Evolutionary conservation across 2,329 filamentous ascomycete species (phyloP).

Genomic region (Paraphoma chrysanthemicola): DNA sequence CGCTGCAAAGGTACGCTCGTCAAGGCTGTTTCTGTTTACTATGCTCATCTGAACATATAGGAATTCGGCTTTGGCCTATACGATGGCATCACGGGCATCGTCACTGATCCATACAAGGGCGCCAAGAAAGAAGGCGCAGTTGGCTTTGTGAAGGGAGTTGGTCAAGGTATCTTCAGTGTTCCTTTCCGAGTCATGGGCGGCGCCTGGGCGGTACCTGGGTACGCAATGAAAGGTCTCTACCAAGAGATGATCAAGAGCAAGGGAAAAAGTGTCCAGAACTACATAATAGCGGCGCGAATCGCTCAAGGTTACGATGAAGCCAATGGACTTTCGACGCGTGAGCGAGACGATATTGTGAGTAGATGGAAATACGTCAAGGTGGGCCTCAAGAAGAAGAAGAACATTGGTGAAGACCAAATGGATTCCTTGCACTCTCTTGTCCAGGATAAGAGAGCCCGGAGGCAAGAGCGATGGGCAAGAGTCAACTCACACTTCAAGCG

Average conservation of each 20-base stretch:
- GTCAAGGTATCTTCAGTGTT: conserved; percentile 82
- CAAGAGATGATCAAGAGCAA: conserved; percentile 77
- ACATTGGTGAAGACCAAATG: conserved; percentile 56
- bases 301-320: conserved; percentile 76
- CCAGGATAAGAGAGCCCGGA: conserved; percentile 40
- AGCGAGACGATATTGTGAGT: conserved; percentile 68
- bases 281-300: conserved; percentile 79
- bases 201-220: conserved; percentile 71
- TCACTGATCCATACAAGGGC: conserved; percentile 77
- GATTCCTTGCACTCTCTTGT: conserved; percentile 58
- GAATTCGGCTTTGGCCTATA: conserved; percentile 80
- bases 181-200: conserved; percentile 82
- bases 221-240: conserved; percentile 82
- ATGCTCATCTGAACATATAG: conserved; percentile 36
- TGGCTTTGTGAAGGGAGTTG: conserved; percentile 80
- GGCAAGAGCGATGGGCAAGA: conserved; percentile 44
- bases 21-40: not conserved
- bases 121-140: conserved; percentile 68
- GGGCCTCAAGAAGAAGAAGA: conserved; percentile 65
- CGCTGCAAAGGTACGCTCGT: conserved; percentile 68
- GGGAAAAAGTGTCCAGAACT: conserved; percentile 75
- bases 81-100: conserved; percentile 80
- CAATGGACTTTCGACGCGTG: conserved; percentile 59
- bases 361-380: conserved; percentile 69
- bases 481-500: conserved; percentile 25